These are phyloP conservation scores for Globisporangium emineosum DNA, from an alignment of 352 stramenopile genomes.

Conservation along the genomic window DNA sequence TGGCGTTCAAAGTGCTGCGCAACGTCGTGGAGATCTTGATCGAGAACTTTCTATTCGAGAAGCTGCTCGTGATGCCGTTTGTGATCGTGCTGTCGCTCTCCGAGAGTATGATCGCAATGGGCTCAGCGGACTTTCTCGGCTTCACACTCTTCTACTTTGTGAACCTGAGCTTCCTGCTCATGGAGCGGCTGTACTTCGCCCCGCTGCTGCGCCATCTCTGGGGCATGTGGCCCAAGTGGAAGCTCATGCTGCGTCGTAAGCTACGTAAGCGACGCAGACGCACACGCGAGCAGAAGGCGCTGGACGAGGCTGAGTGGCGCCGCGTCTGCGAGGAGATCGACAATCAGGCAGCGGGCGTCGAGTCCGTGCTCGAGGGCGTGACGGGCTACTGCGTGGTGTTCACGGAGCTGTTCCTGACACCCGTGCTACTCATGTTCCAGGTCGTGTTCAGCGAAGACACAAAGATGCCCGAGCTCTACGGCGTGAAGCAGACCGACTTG, in stretches of 20 bases:
- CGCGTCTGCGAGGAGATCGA: conserved; percentile 95
- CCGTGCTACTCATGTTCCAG: conserved; percentile 87
- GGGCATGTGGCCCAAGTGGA: conserved; percentile 90
- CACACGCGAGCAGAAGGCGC: conserved; percentile 90
- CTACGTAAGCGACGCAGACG: conserved; percentile 69
- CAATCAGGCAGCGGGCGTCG: conserved; percentile 90
- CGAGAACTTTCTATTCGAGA: conserved; percentile 88
- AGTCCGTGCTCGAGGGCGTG: conserved; percentile 91
- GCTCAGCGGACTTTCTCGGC: conserved; percentile 92
- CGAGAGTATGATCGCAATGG: conserved; percentile 94
- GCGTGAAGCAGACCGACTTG: conserved; percentile 92
- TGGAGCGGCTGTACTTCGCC: conserved; percentile 94
- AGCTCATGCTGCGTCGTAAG: conserved; percentile 78
- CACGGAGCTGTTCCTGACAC: conserved; percentile 82
- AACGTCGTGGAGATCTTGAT: conserved; percentile 81
- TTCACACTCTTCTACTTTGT: conserved; percentile 95
- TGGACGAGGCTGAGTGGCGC: conserved; percentile 90
- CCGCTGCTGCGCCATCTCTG: conserved; percentile 78
- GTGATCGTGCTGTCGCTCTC: conserved; percentile 88
- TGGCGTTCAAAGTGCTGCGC: conserved; percentile 90
- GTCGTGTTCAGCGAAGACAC: conserved; percentile 89
- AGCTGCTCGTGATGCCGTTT: conserved; percentile 89
- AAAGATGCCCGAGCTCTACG: conserved; percentile 91
- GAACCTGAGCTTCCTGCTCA: conserved; percentile 89
- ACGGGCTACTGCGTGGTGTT: conserved; percentile 90